Conservation (phyloP, 306 rosid species). For the Pachyrhizus erosus region DNA sequence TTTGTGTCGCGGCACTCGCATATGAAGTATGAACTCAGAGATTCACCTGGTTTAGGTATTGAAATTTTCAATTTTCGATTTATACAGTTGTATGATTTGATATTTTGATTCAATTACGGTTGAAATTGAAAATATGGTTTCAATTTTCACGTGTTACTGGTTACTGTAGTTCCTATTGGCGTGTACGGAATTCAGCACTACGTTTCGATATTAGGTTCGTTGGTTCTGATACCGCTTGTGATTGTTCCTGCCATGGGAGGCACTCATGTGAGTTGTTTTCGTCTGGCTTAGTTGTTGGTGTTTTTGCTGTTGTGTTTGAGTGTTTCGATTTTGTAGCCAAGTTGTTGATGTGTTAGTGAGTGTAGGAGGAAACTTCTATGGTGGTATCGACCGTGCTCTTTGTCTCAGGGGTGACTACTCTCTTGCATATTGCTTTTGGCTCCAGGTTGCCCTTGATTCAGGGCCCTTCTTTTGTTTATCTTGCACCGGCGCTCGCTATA, state of each 20-base stretch:
- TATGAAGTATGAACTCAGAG: conserved; percentile 92
- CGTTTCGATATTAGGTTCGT: conserved; percentile 83
- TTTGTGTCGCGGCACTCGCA: conserved; percentile 69
- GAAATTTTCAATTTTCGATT: background rate
- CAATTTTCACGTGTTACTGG: background rate
- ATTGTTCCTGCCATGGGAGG: conserved; percentile 99
- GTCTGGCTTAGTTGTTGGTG: background rate
- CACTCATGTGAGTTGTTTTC: conserved; percentile 71
- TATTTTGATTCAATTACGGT: background rate
- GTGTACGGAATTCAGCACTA: conserved; percentile 92
- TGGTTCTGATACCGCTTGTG: conserved; percentile 89
- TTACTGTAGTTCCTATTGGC: conserved; percentile 77
- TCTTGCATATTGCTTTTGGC: conserved; percentile 85
- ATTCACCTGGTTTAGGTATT: conserved; percentile 87
- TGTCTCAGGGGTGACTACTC: conserved; percentile 85
- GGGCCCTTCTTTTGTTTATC: conserved; percentile 92
- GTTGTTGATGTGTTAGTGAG: conserved; percentile 58
- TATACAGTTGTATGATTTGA: background rate
- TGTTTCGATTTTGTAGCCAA: background rate
- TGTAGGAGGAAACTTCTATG: conserved; percentile 88
- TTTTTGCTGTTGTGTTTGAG: background rate
- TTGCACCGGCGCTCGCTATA: conserved; percentile 86
- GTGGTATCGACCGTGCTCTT: conserved; percentile 96
- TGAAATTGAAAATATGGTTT: conserved; percentile 13
- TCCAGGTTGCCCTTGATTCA: conserved; percentile 95